These are phyloP conservation scores for Chlamydomonas sphaeroides DNA, from an alignment of 139 green algal genomes.

Conservation along the genomic window DNA sequence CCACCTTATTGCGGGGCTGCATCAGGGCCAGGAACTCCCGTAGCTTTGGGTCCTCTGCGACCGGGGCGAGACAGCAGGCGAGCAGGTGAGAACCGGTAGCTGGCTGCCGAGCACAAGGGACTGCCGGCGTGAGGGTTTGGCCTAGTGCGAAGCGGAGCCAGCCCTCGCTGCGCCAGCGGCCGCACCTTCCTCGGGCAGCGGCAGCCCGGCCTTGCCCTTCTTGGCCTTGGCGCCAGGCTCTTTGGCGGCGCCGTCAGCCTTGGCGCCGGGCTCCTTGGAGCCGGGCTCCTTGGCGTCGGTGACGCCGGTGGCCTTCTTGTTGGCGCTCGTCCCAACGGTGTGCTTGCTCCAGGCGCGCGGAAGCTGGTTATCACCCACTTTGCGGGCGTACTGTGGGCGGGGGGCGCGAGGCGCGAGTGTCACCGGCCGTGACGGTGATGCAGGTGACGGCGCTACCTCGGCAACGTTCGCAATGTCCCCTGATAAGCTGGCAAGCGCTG, in stretches of 20 bases:
- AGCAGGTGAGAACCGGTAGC: too few relatives aligned
- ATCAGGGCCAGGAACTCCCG: conserved; percentile 95
- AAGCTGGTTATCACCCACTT: conserved; percentile 59
- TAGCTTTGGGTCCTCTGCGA: conserved; percentile 80
- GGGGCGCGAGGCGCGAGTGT: too few relatives aligned
- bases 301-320: conserved; percentile 31
- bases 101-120: too few relatives aligned
- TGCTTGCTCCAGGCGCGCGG: conserved; percentile 91
- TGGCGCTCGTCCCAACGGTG: conserved; percentile 70
- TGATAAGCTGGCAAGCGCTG: too few relatives aligned
- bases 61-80: background rate
- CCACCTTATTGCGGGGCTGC: conserved; percentile 78
- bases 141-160: background rate
- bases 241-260: conserved; percentile 1
- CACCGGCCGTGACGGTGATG: too few relatives aligned
- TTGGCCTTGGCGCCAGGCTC: conserved; percentile 41
- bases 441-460: too few relatives aligned
- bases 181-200: conserved; percentile 29
- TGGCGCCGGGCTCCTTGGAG: background rate
- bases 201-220: conserved; percentile 15
- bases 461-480: too few relatives aligned
- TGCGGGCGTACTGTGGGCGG: conserved; percentile 71
- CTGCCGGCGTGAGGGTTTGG: too few relatives aligned
- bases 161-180: background rate
- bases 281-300: conserved; percentile 13